Base-by-base conservation (phyloP, 768 basidiomycete species). In the Russula ochroleuca region DNA sequence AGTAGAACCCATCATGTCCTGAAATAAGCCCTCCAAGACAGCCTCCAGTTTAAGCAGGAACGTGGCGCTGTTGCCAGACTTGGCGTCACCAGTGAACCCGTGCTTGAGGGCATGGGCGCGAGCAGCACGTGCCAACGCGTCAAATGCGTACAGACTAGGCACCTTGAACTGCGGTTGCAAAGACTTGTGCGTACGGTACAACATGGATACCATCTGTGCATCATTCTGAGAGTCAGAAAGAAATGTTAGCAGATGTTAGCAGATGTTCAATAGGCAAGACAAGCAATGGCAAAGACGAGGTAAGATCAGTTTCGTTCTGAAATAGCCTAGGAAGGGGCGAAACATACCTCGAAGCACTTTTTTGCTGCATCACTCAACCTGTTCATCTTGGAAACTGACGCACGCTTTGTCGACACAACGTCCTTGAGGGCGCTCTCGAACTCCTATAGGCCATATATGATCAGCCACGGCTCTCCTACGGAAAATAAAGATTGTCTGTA, bases 21-120 rank as follows among this genome's bases (percentile, higher is more conserved):
- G 83, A 69, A 95, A 88, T 55, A 97, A 79, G 53, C 92, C 89
- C 69, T 97, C 93, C 63, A 97, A 80, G 62, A 98, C 83, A 49
- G 90, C 92, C 73, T 96, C 93, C 57, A 98, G 78, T 78, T 96
- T 97, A 70, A 85, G 79, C 55, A 98, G 77, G 75, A 98, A 96
- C 2, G 88, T 88, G 8, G 90, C 90, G 68, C 81, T 81, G 70
- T 90, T 90, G 67, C 89, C 88, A 65, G 81, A 81, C 57, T 74
- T 75, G 43, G 82, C 76, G 69, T 88, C 84, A 67, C 79, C 83
- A 67, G 81, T 78, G 31, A 85, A 72, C 57, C 80, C 78, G 57
- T 83, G 81, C 73, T 94, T 94, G 70, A 78, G 85, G 50, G 79
- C 84, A 52, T 85, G 80, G 63, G 79, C 78, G 63, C 85, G 81